Evolutionary conservation across 441 rosid genomes (phyloP), one percentile per base, ranked within the genome.

Genomic region (Pelargonium cotyledonis): DNA sequence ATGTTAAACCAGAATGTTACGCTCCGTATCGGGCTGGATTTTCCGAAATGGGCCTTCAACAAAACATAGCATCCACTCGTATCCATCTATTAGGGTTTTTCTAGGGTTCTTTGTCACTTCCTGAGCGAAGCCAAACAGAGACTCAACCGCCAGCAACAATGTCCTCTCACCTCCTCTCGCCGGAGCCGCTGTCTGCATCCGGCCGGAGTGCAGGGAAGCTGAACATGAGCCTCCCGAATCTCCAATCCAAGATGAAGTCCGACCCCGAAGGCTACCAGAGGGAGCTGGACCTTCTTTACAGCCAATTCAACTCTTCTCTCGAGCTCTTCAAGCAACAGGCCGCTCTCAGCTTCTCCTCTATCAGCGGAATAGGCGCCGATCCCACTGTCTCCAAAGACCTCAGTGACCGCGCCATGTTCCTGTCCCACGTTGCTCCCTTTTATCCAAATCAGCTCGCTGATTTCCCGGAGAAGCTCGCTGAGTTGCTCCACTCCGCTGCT

Each of bases 221-320:
- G 46, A 90, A 87, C 67, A 88, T 92, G 0, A 58, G 63, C 63
- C 31, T 58, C 31, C 85, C 85, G 5, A 18, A 76, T 9, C 92
- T 90, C 57, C 97, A 88, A 46, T 89, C 91, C 2, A 92, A 92
- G 78, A 89, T 95, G 90, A 92, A 95, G 60, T 70, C 78, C 47
- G 99, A 92, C 69, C 96, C 99, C 0, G 90, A 92, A 26, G 96
- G 98, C 11, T 92, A 90, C 75, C 86, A 73, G 65, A 74, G 88
- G 14, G 97, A 95, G 76, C 95, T 92, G 53, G 74, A 67, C 3
- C 80, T 88, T 16, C 76, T 95, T 44, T 84, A 85, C 81, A 81
- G 78, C 70, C 98, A 92, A 76, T 92, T 95, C 89, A 82, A 85
- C 62, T 83, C 90, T 6, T 85, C 91, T 73, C 79, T 90, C 71